Percentiles rank a stretch among this genome's conserved stretches.
phyloP scores from a whole-genome alignment of 2,329 filamentous ascomycete genomes.

The Paracamarosporium sp. region DNA sequence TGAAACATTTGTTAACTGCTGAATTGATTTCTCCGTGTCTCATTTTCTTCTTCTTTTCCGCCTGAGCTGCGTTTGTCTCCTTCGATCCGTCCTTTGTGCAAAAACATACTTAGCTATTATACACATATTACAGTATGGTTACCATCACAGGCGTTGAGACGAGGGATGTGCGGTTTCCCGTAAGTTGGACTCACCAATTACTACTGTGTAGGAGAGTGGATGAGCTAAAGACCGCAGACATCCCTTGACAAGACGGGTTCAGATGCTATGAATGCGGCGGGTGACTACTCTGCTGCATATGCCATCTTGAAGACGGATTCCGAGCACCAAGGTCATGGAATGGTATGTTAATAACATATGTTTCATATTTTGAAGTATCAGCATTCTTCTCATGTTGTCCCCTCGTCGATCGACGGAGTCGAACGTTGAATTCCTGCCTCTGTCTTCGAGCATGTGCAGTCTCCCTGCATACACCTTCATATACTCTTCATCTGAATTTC shows the following conservation, averaged over 20 bases:
- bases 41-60: background rate
- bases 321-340: slow-evolving; percentile 74
- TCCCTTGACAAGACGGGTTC: slow-evolving; percentile 95
- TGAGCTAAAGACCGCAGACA: slow-evolving; percentile 58
- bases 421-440: no score
- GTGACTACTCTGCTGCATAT: slow-evolving; percentile 94
- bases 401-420: no score
- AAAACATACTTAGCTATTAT: background rate
- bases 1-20: background rate
- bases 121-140: slow-evolving; percentile 44
- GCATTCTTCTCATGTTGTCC: no score
- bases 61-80: background rate
- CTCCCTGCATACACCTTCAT: no score
- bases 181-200: slow-evolving; percentile 33
- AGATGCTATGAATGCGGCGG: slow-evolving; percentile 94
- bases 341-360: slow-evolving; percentile 59
- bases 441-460: no score
- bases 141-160: slow-evolving; percentile 55
- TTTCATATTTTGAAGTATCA: background rate
- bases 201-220: background rate
- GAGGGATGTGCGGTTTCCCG: slow-evolving; percentile 58
- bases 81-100: background rate
- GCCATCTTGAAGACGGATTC: slow-evolving; percentile 87
- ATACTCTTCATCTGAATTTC: no score
- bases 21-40: slow-evolving; percentile 1